A percentile compares a stretch with the other conserved stretches of the same genome.
Conservation (phyloP, 768 basidiomycete species). For the Lyophyllum decastes region DNA sequence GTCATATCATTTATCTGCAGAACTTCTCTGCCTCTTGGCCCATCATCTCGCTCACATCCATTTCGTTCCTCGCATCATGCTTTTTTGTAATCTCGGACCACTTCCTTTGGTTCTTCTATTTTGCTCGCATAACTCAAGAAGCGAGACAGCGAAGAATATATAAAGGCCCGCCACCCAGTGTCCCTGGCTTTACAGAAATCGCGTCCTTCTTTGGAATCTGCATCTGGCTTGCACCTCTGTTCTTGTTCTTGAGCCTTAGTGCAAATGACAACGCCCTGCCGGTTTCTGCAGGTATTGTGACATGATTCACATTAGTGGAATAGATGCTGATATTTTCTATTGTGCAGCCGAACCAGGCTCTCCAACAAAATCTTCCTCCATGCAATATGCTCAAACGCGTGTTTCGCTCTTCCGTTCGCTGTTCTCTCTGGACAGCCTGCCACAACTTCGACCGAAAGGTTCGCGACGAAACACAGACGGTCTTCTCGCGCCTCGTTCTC, state of each 20-base stretch:
- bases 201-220: constrained; percentile 84
- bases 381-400: constrained; percentile 30
- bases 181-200: constrained; percentile 67
- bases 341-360: constrained; percentile 39
- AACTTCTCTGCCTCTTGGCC: constrained; percentile 94
- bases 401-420: constrained; percentile 72
- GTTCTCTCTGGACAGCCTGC: constrained; percentile 45
- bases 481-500: constrained; percentile 67
- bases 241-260: constrained; percentile 92
- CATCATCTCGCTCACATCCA: constrained; percentile 85
- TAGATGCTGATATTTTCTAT: not conserved
- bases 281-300: constrained; percentile 49
- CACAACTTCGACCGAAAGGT: constrained; percentile 43
- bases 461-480: constrained; percentile 60
- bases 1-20: constrained; percentile 88
- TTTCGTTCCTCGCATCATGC: constrained; percentile 85
- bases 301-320: not conserved
- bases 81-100: constrained; percentile 85
- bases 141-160: constrained; percentile 56
- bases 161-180: constrained; percentile 35
- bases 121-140: constrained; percentile 70
- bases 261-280: constrained; percentile 98
- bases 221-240: constrained; percentile 89
- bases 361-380: constrained; percentile 31
- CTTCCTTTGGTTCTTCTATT: constrained; percentile 97